A percentile compares a stretch with the other conserved stretches of the same genome.
Evolutionary conservation across 169 alveolate species (phyloP).

Genomic region (Cytauxzoon felis): DNA sequence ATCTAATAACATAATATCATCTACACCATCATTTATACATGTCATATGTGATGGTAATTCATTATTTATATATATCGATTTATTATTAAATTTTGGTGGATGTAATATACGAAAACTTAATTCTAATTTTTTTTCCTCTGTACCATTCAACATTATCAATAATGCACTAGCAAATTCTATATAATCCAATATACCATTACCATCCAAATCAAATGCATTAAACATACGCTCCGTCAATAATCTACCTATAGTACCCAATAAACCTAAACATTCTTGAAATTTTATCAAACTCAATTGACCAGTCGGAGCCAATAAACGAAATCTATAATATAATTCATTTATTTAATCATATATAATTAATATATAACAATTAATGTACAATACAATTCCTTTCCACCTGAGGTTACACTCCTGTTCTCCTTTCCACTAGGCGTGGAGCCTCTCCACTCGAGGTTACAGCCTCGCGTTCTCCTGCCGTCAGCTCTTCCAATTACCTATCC

Average conservation of each 20-base stretch:
- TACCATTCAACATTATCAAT: constrained; percentile 73
- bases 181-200: constrained; percentile 70
- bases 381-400: neutral
- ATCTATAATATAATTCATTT: constrained; percentile 6
- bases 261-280: constrained; percentile 52
- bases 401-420: no score
- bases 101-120: constrained; percentile 69
- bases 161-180: constrained; percentile 73
- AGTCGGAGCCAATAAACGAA: constrained; percentile 42
- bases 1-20: constrained; percentile 19
- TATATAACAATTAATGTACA: neutral
- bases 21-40: neutral
- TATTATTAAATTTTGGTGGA: no score
- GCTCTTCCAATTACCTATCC: no score
- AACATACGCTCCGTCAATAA: constrained; percentile 63
- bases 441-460: no score
- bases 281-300: constrained; percentile 30
- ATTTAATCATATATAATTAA: neutral
- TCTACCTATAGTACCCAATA: constrained; percentile 51
- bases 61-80: neutral
- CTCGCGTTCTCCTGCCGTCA: no score
- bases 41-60: neutral
- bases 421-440: no score
- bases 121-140: constrained; percentile 64
- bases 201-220: constrained; percentile 73